Conservation (phyloP, 331 rosid genomes). For the Prunus yedoensis region DNA sequence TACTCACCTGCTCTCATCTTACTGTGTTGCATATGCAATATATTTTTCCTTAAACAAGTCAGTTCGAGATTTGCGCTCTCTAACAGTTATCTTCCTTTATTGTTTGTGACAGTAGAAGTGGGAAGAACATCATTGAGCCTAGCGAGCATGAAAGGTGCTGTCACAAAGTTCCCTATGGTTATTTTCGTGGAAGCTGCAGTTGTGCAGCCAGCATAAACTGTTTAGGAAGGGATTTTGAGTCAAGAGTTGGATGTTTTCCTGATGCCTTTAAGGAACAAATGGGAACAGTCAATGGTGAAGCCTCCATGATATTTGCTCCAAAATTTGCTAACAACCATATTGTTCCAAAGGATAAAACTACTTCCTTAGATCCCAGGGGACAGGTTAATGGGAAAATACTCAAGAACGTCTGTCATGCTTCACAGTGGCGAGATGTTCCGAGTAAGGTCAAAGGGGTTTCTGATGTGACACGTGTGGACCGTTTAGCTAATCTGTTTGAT, state of each 20-base stretch:
- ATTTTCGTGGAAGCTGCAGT: constrained; percentile 29
- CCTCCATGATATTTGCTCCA: constrained; percentile 31
- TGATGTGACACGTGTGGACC: constrained; percentile 34
- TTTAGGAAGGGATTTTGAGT: constrained; percentile 31
- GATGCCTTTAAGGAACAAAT: constrained; percentile 22
- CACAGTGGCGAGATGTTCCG: constrained; percentile 71
- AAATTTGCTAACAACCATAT: constrained; percentile 33
- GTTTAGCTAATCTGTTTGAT: constrained; percentile 33
- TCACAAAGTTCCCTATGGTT: constrained; percentile 31
- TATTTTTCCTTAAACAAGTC: background rate
- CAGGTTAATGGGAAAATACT: constrained; percentile 27
- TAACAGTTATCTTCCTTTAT: constrained; percentile 11
- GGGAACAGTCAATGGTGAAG: constrained; percentile 30
- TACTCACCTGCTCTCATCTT: background rate
- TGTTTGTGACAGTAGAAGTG: constrained; percentile 41
- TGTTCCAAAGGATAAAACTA: constrained; percentile 18
- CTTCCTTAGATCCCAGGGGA: constrained; percentile 31
- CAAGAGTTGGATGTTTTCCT: constrained; percentile 35
- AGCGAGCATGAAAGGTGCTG: constrained; percentile 33
- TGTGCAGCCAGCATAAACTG: constrained; percentile 27
- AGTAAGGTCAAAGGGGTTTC: constrained; percentile 45
- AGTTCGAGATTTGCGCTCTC: background rate
- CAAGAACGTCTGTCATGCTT: constrained; percentile 30
- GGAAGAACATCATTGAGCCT: constrained; percentile 29
- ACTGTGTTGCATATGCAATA: background rate